Conservation (phyloP, 441 rosid genomes). For the Erodium trifolium region DNA sequence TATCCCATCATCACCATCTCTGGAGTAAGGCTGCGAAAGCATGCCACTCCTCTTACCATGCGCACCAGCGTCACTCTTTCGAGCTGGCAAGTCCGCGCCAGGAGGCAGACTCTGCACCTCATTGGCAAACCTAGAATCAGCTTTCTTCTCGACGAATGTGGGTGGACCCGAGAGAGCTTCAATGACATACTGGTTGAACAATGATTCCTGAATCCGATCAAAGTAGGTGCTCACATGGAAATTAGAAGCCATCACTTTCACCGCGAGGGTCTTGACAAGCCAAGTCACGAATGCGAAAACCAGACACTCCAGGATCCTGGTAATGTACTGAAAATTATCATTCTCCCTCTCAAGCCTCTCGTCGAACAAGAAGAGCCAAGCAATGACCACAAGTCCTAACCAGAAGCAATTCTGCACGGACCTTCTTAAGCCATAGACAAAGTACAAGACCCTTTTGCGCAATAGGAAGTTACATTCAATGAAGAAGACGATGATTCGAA, state of each 20-base stretch:
- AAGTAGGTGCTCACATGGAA: too few species aligned
- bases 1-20: conserved; percentile 30
- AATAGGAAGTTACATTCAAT: conserved; percentile 41
- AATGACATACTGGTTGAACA: conserved; percentile 18
- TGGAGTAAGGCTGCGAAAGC: conserved; percentile 26
- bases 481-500: conserved; percentile 41
- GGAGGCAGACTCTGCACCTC: conserved; percentile 39
- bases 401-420: conserved; percentile 75
- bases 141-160: conserved; percentile 38
- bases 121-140: conserved; percentile 29
- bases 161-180: conserved; percentile 63
- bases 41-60: conserved; percentile 29
- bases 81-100: conserved; percentile 33
- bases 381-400: conserved; percentile 54
- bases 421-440: conserved; percentile 23
- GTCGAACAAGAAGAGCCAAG: conserved; percentile 54
- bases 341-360: conserved; percentile 12
- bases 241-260: too few species aligned
- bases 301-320: conserved; percentile 28
- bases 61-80: conserved; percentile 46
- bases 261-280: conserved; percentile 46
- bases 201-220: too few species aligned
- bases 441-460: conserved; percentile 33
- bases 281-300: conserved; percentile 45
- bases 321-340: too few species aligned